Base-by-base conservation (phyloP, 2,329 filamentous ascomycete genomes). In the Calonectria naviculata region DNA sequence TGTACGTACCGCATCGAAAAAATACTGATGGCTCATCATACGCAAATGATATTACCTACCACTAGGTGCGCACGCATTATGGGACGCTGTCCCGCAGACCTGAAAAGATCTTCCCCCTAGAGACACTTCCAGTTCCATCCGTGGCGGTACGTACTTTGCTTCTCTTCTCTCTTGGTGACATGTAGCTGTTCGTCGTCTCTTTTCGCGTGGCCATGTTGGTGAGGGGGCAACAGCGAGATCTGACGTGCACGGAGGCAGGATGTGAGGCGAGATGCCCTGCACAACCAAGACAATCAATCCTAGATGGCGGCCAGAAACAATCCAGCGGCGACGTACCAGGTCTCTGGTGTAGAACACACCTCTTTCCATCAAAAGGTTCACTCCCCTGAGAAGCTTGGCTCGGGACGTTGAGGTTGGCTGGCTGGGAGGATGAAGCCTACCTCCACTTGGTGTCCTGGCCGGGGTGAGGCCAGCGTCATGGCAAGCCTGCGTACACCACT, bases 401-500 rank as follows among this genome's bases (percentile, higher is more conserved):
- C 34, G 49, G 54, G 44, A 66, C 62, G 68, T 70, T 70, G 52
- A 56, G 63, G 68, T 66, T 70, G 68, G 68, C 75, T 78, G 58
- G 58, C 69, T 76, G 58, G 54, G 63, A 54, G 67, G 56, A 36
- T 42, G 44, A 67, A 64, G 66, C 44, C 56, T 34, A 61, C 47
- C 70, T 70, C 70, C 70, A 70, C 67, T 77, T 71, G 58, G 74
- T 49, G 71, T 65, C 67, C 73, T 71, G 63, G 67, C 69, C 73
- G 70, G 71, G 75, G 67, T 71, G 75, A 73, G 69, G 74, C 70
- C 68, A 67, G 61, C 71, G 73, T 68, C 67, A 62, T 71, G 63
- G 56, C 71, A 77, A 72, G 75, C 74, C 68, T 52, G 44, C 65
- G 49, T 42, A 46, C 68, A 68, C 75, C 67, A 71, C 65, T 64